Evolutionary conservation across 2,329 filamentous ascomycete species (phyloP).

Genomic region (Venturiaceae sp.): DNA sequence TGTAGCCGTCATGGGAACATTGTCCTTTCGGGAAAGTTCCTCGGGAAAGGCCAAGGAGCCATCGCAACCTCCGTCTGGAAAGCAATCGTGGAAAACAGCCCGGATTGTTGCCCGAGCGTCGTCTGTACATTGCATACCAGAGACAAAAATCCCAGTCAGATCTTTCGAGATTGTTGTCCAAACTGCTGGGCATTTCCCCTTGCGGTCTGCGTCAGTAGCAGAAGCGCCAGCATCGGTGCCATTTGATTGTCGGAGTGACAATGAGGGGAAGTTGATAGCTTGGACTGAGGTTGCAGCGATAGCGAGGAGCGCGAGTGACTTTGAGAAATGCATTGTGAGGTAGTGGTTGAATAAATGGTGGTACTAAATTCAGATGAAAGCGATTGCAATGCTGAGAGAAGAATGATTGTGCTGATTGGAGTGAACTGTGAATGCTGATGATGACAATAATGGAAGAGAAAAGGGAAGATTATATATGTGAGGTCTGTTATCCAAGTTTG

Average conservation of each 20-base stretch:
- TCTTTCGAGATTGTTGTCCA: constrained; percentile 20
- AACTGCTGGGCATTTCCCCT: constrained; percentile 17
- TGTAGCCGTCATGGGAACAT: constrained; percentile 37
- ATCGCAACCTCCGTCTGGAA: constrained; percentile 25
- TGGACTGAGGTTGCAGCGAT: neutral
- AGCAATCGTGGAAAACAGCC: constrained; percentile 23
- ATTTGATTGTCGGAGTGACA: neutral
- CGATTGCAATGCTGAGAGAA: neutral
- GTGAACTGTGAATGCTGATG: neutral
- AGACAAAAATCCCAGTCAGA: constrained; percentile 17
- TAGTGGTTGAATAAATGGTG: neutral
- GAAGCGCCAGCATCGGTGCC: neutral
- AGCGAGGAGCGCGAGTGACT: neutral
- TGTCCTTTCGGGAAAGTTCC: constrained; percentile 25
- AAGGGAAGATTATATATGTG: neutral
- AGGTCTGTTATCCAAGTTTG: neutral
- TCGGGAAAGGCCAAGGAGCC: constrained; percentile 29
- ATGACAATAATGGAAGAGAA: neutral
- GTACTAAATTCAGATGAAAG: neutral
- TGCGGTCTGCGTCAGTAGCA: neutral
- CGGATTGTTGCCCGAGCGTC: constrained; percentile 23
- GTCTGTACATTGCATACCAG: constrained; percentile 19
- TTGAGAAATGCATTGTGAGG: neutral
- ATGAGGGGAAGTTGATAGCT: neutral
- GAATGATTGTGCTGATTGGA: neutral